Conservation (phyloP, 352 stramenopile species). For the Phytophthora brassicae region DNA sequence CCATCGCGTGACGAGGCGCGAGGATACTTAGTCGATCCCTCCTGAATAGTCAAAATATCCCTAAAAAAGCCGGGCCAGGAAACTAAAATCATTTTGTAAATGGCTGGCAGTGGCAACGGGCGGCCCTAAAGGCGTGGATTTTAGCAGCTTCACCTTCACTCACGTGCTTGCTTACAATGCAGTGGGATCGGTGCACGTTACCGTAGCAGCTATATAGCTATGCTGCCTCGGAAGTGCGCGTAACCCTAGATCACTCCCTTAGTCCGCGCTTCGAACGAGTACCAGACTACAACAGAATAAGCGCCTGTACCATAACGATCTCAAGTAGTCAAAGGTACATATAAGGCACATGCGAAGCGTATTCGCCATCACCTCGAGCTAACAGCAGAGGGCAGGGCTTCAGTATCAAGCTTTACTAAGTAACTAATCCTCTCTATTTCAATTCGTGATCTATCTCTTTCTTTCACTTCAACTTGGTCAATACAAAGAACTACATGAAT, state of each 20-base stretch:
- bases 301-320: too few species aligned
- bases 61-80: neutral
- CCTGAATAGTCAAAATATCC: conserved; percentile 24
- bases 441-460: conserved; percentile 10
- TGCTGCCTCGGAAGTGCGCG: too few species aligned
- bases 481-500: conserved; percentile 6
- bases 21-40: conserved; percentile 8
- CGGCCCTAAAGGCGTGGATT: conserved; percentile 8
- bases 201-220: conserved; percentile 14
- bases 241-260: too few species aligned
- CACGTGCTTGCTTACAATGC: conserved; percentile 7
- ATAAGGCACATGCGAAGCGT: too few species aligned
- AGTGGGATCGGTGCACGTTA: conserved; percentile 9
- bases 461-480: conserved; percentile 1
- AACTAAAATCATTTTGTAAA: neutral
- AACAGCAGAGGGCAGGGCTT: too few species aligned
- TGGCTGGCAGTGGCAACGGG: neutral
- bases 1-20: conserved; percentile 10
- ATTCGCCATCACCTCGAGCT: too few species aligned
- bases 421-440: conserved; percentile 6
- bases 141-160: conserved; percentile 16
- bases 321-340: too few species aligned
- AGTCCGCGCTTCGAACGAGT: too few species aligned
- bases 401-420: too few species aligned
- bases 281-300: too few species aligned